Conservation (phyloP, 2,329 filamentous ascomycete genomes). For the Helicocarpus griseus region DNA sequence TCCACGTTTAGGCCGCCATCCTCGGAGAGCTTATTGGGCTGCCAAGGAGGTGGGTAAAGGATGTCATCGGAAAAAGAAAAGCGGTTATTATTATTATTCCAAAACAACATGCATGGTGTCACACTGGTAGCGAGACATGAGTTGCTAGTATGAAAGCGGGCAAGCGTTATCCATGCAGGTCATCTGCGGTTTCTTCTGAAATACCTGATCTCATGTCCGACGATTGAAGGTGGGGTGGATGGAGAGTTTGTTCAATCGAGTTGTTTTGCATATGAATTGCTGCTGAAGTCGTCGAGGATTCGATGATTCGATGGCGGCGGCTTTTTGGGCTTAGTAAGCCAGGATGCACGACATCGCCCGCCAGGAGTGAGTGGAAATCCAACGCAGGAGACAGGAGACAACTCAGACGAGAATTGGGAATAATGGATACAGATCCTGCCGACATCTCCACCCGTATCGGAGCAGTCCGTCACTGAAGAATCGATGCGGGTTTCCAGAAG, state of each 20-base stretch:
- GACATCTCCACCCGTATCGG: background rate
- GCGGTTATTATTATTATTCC: too few species aligned
- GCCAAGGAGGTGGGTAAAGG: background rate
- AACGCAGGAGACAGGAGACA: too few species aligned
- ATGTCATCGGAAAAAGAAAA: background rate
- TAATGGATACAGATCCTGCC: background rate
- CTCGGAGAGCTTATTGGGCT: background rate
- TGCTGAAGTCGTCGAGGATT: too few species aligned
- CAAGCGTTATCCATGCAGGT: background rate
- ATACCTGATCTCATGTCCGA: background rate
- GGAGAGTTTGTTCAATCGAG: too few species aligned
- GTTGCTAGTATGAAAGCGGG: background rate
- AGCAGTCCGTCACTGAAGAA: background rate
- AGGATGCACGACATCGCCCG: too few species aligned
- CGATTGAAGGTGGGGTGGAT: background rate
- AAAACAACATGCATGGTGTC: background rate
- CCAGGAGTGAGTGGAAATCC: too few species aligned
- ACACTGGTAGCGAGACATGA: background rate
- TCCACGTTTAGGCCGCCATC: conserved; percentile 3
- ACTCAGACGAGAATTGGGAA: background rate
- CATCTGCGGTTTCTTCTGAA: background rate
- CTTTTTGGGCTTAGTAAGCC: too few species aligned
- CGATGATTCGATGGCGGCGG: too few species aligned
- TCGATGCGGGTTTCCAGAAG: background rate
- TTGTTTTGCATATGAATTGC: too few species aligned